Evolutionary conservation across 257 asterid genomes (phyloP).

Genomic region (Eustoma russellianum): DNA sequence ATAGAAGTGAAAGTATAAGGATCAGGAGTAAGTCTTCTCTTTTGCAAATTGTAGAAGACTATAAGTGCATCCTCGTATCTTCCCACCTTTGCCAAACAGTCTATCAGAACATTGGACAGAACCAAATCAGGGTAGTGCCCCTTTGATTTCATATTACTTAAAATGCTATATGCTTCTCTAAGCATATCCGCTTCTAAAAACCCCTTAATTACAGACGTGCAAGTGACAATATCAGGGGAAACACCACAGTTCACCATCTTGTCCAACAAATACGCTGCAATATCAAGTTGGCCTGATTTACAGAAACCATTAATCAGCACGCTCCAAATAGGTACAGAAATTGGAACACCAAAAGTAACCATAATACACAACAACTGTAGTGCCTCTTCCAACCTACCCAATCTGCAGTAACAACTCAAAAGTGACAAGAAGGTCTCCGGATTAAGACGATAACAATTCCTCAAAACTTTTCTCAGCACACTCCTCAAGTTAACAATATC

Average conservation of each 20-base stretch:
- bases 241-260: conserved; percentile 52
- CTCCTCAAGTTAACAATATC: conserved; percentile 30
- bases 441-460: conserved; percentile 47
- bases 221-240: conserved; percentile 56
- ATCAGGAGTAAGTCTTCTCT: conserved; percentile 50
- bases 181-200: conserved; percentile 42
- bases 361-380: conserved; percentile 51
- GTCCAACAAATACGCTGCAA: conserved; percentile 41
- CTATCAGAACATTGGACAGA: conserved; percentile 63
- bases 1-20: conserved; percentile 60
- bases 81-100: conserved; percentile 65
- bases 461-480: conserved; percentile 41
- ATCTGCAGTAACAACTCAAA: conserved; percentile 52
- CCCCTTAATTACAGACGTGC: conserved; percentile 63
- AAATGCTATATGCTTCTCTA: conserved; percentile 44
- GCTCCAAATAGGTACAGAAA: conserved; percentile 49
- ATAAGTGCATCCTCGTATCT: conserved; percentile 50
- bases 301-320: conserved; percentile 45
- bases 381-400: conserved; percentile 39
- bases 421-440: conserved; percentile 43
- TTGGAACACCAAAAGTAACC: conserved; percentile 46
- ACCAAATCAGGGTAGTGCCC: conserved; percentile 62
- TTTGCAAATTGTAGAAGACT: conserved; percentile 43
- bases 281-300: conserved; percentile 44
- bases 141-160: conserved; percentile 32